Base-by-base conservation (phyloP, 2,329 filamentous ascomycete species). In the Claviceps humidiphila region DNA sequence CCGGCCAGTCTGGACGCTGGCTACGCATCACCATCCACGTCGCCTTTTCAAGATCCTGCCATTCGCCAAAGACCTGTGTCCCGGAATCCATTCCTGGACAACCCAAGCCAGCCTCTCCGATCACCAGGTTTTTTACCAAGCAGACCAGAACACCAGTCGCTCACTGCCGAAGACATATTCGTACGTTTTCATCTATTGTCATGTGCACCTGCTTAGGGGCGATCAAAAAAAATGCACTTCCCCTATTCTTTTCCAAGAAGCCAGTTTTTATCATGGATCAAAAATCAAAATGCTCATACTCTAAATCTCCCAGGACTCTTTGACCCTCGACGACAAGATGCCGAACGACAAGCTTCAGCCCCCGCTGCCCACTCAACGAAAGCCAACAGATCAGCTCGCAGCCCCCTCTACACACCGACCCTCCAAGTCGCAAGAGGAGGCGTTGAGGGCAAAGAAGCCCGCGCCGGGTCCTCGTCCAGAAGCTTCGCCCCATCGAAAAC, bases 51-150 rank as follows among this genome's bases (percentile, higher is more conserved):
- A 68, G 78, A 81, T 67, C 74, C 71, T 22, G 38, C 51, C 16
- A 70, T 73, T 59, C 69, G 73, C 60, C 77, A 55, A 38, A 47
- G 82, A 62, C 83, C 82, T 52, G 68, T 81, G 54, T 88, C 85
- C 60, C 79, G 80, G 66, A 90, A 90, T 60, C 86, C 86, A 39
- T 90, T 90, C 64, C 75, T 89, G 57, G 84, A 85, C 60, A 72
- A 75, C 54, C 71, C 72, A 57, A 58, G 66, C 58, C 59, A 60
- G 59, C 62, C 66, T 53, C 53, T 71, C 47, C 69, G 65, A 58
- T 71, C 73, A 37, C 66, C 72, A 20, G 71, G 73, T 55, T 71
- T 68, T 54, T 78, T 80, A 76, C 68, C 77, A 48, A 68, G 70
- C 52, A 60, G 70, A 53, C 71, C 72, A 49, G 72, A 74, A 50